Evolutionary conservation across 768 basidiomycete genomes (phyloP).

Genomic region (Russula abietina): DNA sequence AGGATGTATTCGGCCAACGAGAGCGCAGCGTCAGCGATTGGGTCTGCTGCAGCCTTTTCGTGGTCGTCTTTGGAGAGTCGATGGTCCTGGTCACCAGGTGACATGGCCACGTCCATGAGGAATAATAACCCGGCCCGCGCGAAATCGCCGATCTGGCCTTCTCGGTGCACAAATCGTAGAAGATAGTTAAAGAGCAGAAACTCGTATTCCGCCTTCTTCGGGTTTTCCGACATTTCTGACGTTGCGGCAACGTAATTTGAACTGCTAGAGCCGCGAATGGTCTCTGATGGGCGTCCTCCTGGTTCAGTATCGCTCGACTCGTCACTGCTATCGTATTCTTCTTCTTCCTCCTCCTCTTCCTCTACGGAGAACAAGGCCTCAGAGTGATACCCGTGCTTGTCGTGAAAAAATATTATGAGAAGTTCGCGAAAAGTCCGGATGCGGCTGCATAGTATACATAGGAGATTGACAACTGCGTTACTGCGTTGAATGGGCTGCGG

Average conservation of each 20-base stretch:
- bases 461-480: constrained; percentile 73
- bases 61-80: constrained; percentile 36
- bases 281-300: constrained; percentile 1
- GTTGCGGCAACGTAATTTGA: not conserved
- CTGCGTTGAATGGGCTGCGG: constrained; percentile 14
- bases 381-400: constrained; percentile 80
- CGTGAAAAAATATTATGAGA: constrained; percentile 96
- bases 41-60: constrained; percentile 40
- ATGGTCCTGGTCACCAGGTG: constrained; percentile 52
- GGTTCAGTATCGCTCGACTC: constrained; percentile 30
- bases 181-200: constrained; percentile 95
- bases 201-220: constrained; percentile 82
- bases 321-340: constrained; percentile 28
- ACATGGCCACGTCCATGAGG: constrained; percentile 94
- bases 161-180: constrained; percentile 89
- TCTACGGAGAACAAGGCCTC: constrained; percentile 71
- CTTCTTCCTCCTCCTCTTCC: constrained; percentile 54
- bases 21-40: constrained; percentile 77
- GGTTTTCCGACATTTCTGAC: constrained; percentile 33
- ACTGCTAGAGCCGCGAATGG: not conserved
- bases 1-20: constrained; percentile 90
- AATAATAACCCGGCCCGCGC: constrained; percentile 90
- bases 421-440: constrained; percentile 86
- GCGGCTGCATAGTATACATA: constrained; percentile 88
- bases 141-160: constrained; percentile 89